Evolutionary conservation across 2,329 filamentous ascomycete species (phyloP), one percentile per base, ranked within the genome.

Genomic region (Juglanconis juglandina): DNA sequence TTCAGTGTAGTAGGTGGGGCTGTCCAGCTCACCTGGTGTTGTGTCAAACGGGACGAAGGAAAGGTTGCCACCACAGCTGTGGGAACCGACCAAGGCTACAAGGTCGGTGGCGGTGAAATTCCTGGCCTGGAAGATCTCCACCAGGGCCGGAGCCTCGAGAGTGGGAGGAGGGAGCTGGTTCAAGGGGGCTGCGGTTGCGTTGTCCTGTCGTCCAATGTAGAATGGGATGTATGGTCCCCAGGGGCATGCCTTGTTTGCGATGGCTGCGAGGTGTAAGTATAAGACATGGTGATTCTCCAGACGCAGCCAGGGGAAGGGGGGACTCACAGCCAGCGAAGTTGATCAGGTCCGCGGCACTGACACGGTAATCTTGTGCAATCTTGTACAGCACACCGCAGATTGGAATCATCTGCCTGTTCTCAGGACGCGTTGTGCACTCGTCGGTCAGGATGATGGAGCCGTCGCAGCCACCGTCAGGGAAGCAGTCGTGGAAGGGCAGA

Each of bases 41-140:
- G 60, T 59, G 57, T 71, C 69, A 7, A 71, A 66, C 2, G 63
- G 63, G 11, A 63, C 57, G 34, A 64, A 65, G 11, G 59, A 59
- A n/a, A 64, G 57, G 55, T 69, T 65, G 55, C 66, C 69, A 5
- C 65, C 69, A 5, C 64, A 60, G 59, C 66, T 70, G 53, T 71
- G 69, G 8, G 68, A 54, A 24, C 69, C 69, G 5, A 70, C 41
- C 24, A 71, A 64, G 2, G 69, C 69, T 11, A 70, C 64, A 6
- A 71, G 53, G 44, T 71, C 69, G 1, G 57, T 66, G 8, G 52
- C 37, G 5, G 66, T 61, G 62, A 71, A 70, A 0, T 68, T 68
- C 47, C 64, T 67, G 14, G 55, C 64, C n/a, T 34, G 59, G 44
- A 71, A 71, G 8, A 53, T 53, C 2, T 58, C 11, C 24, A 69